These are phyloP conservation scores for Arxiozyma telluris DNA, from an alignment of 1,139 yeast genomes.

Conservation along the genomic window DNA sequence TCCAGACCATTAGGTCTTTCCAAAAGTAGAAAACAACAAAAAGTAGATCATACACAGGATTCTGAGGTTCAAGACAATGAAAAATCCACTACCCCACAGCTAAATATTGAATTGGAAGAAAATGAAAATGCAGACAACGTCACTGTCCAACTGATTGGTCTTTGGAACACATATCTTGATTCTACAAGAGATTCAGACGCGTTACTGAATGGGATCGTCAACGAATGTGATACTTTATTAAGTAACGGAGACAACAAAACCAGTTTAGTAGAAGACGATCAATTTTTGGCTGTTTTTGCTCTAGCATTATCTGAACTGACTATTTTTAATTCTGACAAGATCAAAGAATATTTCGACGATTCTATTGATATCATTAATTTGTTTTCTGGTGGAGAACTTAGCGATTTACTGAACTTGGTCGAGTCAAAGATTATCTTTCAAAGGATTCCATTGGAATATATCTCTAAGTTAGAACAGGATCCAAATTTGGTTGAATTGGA, in stretches of 20 bases:
- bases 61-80: constrained; percentile 10
- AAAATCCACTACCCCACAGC: constrained; percentile 23
- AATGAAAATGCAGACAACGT: constrained; percentile 73
- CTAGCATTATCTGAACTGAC: constrained; percentile 63
- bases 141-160: constrained; percentile 58
- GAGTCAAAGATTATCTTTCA: constrained; percentile 48
- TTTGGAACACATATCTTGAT: constrained; percentile 52
- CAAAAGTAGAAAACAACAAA: constrained; percentile 45
- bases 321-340: constrained; percentile 38
- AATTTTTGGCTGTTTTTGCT: constrained; percentile 68
- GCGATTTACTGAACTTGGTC: constrained; percentile 43
- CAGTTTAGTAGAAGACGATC: constrained; percentile 34
- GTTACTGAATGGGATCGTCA: constrained; percentile 68
- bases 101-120: constrained; percentile 57
- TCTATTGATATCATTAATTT: constrained; percentile 60
- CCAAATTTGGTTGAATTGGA: constrained; percentile 30
- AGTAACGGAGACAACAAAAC: constrained; percentile 30
- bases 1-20: constrained; percentile 53
- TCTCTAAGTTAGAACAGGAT: constrained; percentile 41
- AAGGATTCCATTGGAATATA: constrained; percentile 48
- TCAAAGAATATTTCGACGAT: constrained; percentile 48
- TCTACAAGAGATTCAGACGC: constrained; percentile 56
- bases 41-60: constrained; percentile 8
- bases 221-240: constrained; percentile 79
- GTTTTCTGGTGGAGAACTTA: constrained; percentile 46